Evolutionary conservation across 257 asterid species (phyloP), one percentile per base, ranked within the genome.

Genomic region (Lithospermum erythrorhizon): DNA sequence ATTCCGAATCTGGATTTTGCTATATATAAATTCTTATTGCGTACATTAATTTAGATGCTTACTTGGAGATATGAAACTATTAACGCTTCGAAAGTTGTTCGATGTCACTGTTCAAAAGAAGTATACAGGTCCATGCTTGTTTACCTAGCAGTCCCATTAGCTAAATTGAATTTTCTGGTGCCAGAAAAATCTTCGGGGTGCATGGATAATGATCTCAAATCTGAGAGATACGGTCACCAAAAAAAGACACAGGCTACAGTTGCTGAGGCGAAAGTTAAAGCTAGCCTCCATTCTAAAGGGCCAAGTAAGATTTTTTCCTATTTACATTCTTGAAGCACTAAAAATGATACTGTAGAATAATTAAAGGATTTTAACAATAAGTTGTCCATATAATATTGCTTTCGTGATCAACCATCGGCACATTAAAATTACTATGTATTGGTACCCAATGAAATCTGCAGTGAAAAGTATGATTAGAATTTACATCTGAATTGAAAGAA

Each of bases 191-290:
- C 82, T 91, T 54, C 87, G 98, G 98, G 86, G 86, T 53, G 96
- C 96, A 9, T 85, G 95, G 96, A 91, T 91, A 77, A 83, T 87
- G 67, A 87, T 88, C 72, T 91, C 96, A 57, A 89, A 87, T 73
- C 75, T 87, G 37, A 88, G 98, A 19, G 98, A 87, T 62, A 76
- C 86, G 24, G 91, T 91, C 81, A 83, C 98, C 64, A 91, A 82
- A 73, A 87, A 78, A 72, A 75, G 95, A 72, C 96, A 87, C 87
- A 81, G 91, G 76, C 77, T 91, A 78, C 98, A 91, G 78, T 67
- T 91, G 86, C 80, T 91, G 59, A 79, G 80, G 76, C 98, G 88
- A 77, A 91, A 88, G 75, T 77, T 91, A 89, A 91, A 88, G 77
- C 76, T 91, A 63, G 93, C 95, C 29, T 82, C 96, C 75, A 86